Base-by-base conservation (phyloP, 2,329 filamentous ascomycete genomes). In the Dendrostoma leiphaemia region DNA sequence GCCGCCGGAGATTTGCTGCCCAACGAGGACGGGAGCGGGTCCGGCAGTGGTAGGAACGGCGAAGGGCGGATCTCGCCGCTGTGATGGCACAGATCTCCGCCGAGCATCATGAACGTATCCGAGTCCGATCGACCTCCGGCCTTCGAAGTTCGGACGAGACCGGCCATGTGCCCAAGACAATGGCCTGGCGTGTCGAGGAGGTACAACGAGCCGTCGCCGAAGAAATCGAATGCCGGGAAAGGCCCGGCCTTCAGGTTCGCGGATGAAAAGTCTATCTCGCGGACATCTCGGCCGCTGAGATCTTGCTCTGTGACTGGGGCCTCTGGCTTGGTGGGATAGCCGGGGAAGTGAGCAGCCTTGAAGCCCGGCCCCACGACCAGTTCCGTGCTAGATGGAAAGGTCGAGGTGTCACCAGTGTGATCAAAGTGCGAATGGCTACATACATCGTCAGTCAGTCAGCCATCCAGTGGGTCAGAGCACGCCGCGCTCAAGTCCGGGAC, bases 341-440 rank as follows among this genome's bases (percentile, higher is more conserved):
- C 62, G 4, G 63, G 63, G 29, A 59, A 47, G 37, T 58, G 56
- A 2, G 19, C 40, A 3, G 57, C 50, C 26, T 52, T 59, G 54
- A 65, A 62, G 6, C 62, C 63, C 1, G 61, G 62, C 9, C 61
- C 63, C 15, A 65, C 61, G 13, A 65, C 55, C 13, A 65, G 44
- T 19, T 61, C 60, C 6, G 55, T 59, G 13, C 57, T 56, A 1
- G 35, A 24, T 10, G 63, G 63, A 31, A 65, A 65, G 4, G 49
- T 53, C 5, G 45, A 26, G 5, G 54, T 49, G 46, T 62, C 59
- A 26, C 63, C 63, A 17, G 54, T 57, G 49, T 65, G 63, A 31
- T 64, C 63, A 48, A 53, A 65, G 41, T 64, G 63, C 34, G 54
- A 59, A 51, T 65, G 63, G 37, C 61, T 62, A 37, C 28, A 45